Evolutionary conservation across 208 protist species (phyloP), one percentile per base, ranked within the genome.

Genomic region (Zelonia costaricensis): DNA sequence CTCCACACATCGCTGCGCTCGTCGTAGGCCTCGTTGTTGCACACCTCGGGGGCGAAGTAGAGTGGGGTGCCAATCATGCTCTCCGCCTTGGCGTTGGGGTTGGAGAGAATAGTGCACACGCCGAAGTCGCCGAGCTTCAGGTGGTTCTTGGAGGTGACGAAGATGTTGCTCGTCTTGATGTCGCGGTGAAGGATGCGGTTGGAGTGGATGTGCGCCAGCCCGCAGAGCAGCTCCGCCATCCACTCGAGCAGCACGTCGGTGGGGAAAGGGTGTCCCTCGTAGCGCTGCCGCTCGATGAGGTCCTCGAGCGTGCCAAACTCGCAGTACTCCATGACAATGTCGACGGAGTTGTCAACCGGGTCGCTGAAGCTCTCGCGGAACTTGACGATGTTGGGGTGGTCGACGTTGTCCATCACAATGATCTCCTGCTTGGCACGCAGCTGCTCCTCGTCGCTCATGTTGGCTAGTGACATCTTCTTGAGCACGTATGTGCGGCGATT

Each of bases 1-100:
- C 93, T 97, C 96, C 96, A 98, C 28, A 98, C 92, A 63, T 98
- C 97, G 53, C 94, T 96, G 44, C 80, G 79, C 62, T 88, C 82
- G 60, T 96, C 88, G 69, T 98, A 97, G 28, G 78, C 54, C 39
- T 84, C 76, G 30, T 91, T 84, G 54, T 88, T 88, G 57, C 97
- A 95, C 49, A 96, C 87, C 69, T 95, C 88, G 12, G 91, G 94
- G 6, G 93, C 92, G 62, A 97, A 97, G 78, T 97, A 97, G 27
- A 91, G 75, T 18, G 88, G 88, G 8, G 88, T 95, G n/a, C 88
- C 88, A 58, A 95, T 84, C 79, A 95, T 86, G 60, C 85, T 95
- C 42, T 82, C 61, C 13, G 80, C 87, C 43, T 75, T 80, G 23
- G 79, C 74, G 35, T 80, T 73, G 12, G 86, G 55, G 52, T 88